Base-by-base conservation (phyloP, 148 eudicot genomes). In the Oxyria digyna region DNA sequence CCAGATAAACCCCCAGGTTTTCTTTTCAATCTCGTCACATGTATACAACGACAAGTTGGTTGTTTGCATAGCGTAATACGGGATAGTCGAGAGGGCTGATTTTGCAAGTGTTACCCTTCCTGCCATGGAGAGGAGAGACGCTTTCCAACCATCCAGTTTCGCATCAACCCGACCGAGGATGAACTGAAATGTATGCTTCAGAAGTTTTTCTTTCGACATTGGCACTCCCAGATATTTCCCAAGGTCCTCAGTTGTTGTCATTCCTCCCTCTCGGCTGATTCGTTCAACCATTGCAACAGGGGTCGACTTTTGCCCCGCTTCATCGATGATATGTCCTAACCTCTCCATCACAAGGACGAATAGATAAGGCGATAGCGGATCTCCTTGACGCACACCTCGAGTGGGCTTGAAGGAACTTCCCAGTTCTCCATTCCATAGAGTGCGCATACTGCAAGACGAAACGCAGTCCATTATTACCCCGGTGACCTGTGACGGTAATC, bases 1-100 rank as follows among this genome's bases (percentile, higher is more conserved):
- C 50, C 50, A 70, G 5, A 50, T 7, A 67, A 71, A 67, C 10
- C 46, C 67, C 33, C 54, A 42, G 24, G 74, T 54, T 11, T 46
- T 46, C 50, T 46, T 46, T 6, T 46, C 50, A 46, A 46, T 12
- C 3, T 46, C 20, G 6, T 46, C 50, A 46, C 50, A 46, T 6
- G 17, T 3, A 1, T 46, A n/a, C 6, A 46, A 17, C 0, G 50
- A 20, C 5, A 46, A 17, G 4, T 11, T 14, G 3, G 20, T n/a
- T 0, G 50, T 46, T 17, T 46, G 20, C 50, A 46, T 46, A 0
- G 18, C 8, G 6, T 46, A 46, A 3, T 46, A 46, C 1, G 50
- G 50, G 2, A 46, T 12, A 0, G 18, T 46, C 3, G n/a, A n/a
- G n/a, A n/a, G n/a, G n/a, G n/a, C n/a, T n/a, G n/a, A n/a, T n/a